Evolutionary conservation across 1,139 yeast species (phyloP), one percentile per base, ranked within the genome.

Genomic region (Yamadazyma triangularis): DNA sequence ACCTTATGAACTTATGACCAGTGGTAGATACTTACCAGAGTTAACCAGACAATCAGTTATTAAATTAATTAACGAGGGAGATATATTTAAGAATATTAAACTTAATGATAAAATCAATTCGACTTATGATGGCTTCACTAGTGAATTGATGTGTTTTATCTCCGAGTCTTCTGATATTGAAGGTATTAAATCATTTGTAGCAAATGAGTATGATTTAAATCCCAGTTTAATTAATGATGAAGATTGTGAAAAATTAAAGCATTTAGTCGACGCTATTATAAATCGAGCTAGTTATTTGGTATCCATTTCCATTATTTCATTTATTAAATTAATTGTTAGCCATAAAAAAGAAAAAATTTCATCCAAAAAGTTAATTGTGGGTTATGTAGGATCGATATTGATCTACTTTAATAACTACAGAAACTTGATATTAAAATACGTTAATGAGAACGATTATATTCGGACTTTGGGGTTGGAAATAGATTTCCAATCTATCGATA

Each of bases 21-120:
- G 76, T 29, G 82, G 81, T 2, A 56, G 81, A 41, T 76, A 76
- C 48, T 56, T 76, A 31, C 74, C 77, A 8, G 82, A 76, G 44
- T 49, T 74, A 34, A 53, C 70, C 4, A 54, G 81, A 28, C 51
- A 70, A 33, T 62, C 62, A 3, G 33, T 73, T 25, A 45, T 58
- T 19, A 70, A 64, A 27, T 45, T 66, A 40, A 46, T 60, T 23
- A 49, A 51, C 2, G 39, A 40, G 4, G 42, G 49, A 4, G 66
- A 61, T 36, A 34, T 72, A 8, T 68, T 70, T 33, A 13, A 14
- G 10, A 29, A 30, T 9, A 22, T 34, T 10, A 18, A 16, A 6
- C 15, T 40, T 8, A 29, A 29, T 18, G 32, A 41, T 24, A 44
- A 51, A 22, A 25, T 39, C 9, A 33, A 27, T 33, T 27, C 32